A percentile compares a stretch with the other conserved stretches of the same genome.
These are phyloP conservation scores for Neurospora cerealis DNA, from an alignment of 495 filamentous ascomycete genomes.

Conservation along the genomic window DNA sequence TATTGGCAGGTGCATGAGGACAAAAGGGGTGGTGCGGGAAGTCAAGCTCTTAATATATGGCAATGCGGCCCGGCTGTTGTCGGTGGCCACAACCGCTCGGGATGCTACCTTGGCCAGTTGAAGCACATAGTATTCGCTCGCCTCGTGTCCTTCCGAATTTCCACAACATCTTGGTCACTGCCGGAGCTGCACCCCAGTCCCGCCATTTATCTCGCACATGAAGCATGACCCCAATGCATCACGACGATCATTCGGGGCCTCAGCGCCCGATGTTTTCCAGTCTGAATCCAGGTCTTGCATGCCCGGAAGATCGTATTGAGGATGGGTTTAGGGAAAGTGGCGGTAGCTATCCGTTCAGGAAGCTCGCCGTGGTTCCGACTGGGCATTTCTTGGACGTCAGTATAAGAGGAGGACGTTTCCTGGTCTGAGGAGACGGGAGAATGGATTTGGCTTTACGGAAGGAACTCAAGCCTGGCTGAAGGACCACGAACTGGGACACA, in stretches of 20 bases:
- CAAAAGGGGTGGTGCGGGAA: too few species aligned
- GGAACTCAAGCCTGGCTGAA: not conserved
- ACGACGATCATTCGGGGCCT: conserved; percentile 2
- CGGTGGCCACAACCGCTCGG: conserved; percentile 4
- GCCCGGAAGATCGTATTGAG: not conserved
- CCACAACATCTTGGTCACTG: not conserved
- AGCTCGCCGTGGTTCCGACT: conserved; percentile 16
- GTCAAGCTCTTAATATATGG: not conserved
- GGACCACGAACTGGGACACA: not conserved
- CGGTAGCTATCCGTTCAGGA: not conserved
- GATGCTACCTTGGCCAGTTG: not conserved
- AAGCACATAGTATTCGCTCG: not conserved
- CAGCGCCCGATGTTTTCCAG: not conserved
- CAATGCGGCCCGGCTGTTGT: conserved; percentile 6
- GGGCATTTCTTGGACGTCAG: conserved; percentile 4
- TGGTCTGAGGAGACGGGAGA: not conserved
- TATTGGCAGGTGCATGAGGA: too few species aligned
- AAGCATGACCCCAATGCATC: not conserved
- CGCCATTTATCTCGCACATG: not conserved
- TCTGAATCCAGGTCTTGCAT: conserved; percentile 3
- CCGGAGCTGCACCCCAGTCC: conserved; percentile 2
- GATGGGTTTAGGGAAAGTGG: not conserved
- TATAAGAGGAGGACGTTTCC: conserved; percentile 6
- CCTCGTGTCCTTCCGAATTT: not conserved
- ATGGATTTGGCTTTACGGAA: not conserved